Base-by-base conservation (phyloP, 768 basidiomycete species). In the Gymnopilus junonius region DNA sequence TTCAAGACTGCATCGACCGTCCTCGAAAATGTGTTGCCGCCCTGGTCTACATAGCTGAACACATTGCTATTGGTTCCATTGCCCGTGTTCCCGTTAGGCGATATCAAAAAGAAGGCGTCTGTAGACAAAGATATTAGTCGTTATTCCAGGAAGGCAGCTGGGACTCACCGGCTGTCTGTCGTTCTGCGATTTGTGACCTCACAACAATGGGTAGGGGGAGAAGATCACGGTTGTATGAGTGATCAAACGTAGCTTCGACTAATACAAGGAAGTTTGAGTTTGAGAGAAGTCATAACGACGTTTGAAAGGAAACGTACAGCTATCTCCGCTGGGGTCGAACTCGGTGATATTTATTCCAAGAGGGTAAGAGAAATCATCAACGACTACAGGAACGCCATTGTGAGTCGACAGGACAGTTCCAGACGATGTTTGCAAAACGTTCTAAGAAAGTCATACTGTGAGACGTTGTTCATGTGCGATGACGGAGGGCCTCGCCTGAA, bases 31-130 rank as follows among this genome's bases (percentile, higher is more conserved):
- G 89, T 90, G 74, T 92, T 88, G 55, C 86, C 87, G 7, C 74
- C 74, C 50, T 67, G 66, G 71, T 93, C 90, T 11, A 72, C 65
- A 70, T 92, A 94, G 34, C 71, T 74, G 74, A 93, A 87, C 0
- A 81, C 82, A 71, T 92, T 92, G 74, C 83, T 85, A 74, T 79
- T 91, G 6, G 88, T 90, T 29, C 91, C 90, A 58, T 90, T 90
- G 0, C 87, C 90, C 7, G 74, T 73, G 70, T 86, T 87, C 12
- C 86, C 85, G 1, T 75, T 73, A 32, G 79, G 70, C 0, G 76
- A 71, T 1, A 77, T 67, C 12, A 75, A 73, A 73, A 87, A 85
- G 73, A 82, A 85, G 20, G 85, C 88, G 53, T 74, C 87, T 85
- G 59, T 23, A 35, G 54, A 29, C 64, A 15, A 59, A 21, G n/a